Percentiles rank a stretch among this genome's conserved stretches.
Conservation (phyloP, 192 early-diverging fungal species). For the Backusella tuberculispora region DNA sequence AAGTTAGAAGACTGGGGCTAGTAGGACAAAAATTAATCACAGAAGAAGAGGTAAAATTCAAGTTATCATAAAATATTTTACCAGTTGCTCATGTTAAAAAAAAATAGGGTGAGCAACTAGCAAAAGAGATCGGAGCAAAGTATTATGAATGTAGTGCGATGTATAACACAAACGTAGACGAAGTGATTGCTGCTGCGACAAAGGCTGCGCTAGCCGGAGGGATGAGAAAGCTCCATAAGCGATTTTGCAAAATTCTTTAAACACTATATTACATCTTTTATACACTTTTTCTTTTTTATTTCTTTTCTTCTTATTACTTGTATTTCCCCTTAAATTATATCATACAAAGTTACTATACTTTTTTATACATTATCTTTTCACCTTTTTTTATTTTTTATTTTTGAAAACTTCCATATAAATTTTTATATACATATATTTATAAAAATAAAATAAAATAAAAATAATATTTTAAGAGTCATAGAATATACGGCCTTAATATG, state of each 20-base stretch:
- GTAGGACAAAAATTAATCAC: constrained; percentile 43
- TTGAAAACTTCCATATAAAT: too few relatives aligned
- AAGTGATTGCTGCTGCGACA: constrained; percentile 53
- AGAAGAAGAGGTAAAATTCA: constrained; percentile 36
- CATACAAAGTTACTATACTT: neutral
- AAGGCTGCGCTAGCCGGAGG: constrained; percentile 47
- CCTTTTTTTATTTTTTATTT: too few relatives aligned
- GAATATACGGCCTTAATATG: too few relatives aligned
- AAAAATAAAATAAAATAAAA: too few relatives aligned
- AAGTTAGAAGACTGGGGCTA: constrained; percentile 31
- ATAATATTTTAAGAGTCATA: too few relatives aligned
- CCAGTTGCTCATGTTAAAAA: neutral
- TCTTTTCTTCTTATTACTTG: too few relatives aligned
- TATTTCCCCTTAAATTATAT: neutral
- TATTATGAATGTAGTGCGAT: constrained; percentile 60
- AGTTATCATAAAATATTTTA: neutral
- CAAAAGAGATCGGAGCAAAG: constrained; percentile 48
- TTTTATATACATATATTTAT: too few relatives aligned
- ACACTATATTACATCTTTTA: neutral
- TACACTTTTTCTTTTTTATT: neutral
- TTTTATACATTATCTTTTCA: too few relatives aligned
- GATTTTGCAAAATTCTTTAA: constrained; percentile 37
- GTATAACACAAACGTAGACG: constrained; percentile 44
- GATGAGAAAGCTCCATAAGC: constrained; percentile 46
- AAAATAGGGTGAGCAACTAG: constrained; percentile 47